These are phyloP conservation scores for Russula ochroleuca DNA, from an alignment of 768 basidiomycete species.

Conservation along the genomic window DNA sequence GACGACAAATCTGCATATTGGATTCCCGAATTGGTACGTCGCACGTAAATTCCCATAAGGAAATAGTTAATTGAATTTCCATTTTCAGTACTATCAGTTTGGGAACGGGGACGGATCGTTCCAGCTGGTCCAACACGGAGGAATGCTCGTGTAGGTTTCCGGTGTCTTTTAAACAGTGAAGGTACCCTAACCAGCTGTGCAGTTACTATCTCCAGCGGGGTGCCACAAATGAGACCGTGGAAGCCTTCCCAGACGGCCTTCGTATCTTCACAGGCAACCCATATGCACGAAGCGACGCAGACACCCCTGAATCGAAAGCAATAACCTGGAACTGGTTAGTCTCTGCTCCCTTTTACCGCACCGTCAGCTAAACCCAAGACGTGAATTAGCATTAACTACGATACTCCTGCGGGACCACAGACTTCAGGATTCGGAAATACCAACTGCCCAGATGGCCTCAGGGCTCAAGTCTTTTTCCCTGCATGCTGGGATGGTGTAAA, in stretches of 20 bases:
- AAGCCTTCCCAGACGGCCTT: slow-evolving; percentile 29
- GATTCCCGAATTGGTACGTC: slow-evolving; percentile 21
- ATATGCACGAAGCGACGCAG: slow-evolving; percentile 30
- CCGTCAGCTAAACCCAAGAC: neutral
- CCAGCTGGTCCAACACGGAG: slow-evolving; percentile 17
- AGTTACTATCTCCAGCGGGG: slow-evolving; percentile 26
- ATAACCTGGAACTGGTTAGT: slow-evolving; percentile 31
- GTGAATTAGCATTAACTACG: slow-evolving; percentile 12
- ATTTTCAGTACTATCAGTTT: slow-evolving; percentile 21
- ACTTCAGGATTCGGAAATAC: slow-evolving; percentile 27
- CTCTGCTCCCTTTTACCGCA: slow-evolving; percentile 23
- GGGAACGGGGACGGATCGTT: slow-evolving; percentile 16
- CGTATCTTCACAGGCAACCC: slow-evolving; percentile 32
- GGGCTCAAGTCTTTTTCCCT: slow-evolving; percentile 35
- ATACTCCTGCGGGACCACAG: neutral
- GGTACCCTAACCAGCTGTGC: neutral
- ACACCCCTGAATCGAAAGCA: slow-evolving; percentile 21
- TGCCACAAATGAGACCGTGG: neutral
- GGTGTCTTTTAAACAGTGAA: neutral
- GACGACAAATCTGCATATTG: slow-evolving; percentile 26
- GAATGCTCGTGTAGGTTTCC: slow-evolving; percentile 24
- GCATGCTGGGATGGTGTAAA: slow-evolving; percentile 41
- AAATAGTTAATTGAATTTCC: slow-evolving; percentile 8
- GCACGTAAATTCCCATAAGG: neutral
- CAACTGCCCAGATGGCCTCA: slow-evolving; percentile 32